Evolutionary conservation across 305 asterid genomes (phyloP), one percentile per base, ranked within the genome.

Genomic region (Fraxinus latifolia): DNA sequence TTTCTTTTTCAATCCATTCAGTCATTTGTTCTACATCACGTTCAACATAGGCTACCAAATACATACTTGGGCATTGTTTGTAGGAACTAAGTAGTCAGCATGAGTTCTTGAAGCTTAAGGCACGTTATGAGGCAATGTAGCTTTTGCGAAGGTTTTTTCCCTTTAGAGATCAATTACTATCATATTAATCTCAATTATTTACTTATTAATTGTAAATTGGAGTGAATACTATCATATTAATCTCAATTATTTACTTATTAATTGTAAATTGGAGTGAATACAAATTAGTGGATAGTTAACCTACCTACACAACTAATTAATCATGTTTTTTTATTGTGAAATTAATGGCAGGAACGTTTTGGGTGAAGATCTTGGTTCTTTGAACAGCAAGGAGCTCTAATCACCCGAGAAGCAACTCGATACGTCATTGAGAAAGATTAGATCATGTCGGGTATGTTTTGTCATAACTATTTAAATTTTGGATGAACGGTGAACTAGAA

Each of bases 1-100:
- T 7, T 1, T 37, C 2, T 37, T 37, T 14, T 37, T 37, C 2
- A 37, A 7, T 37, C 0, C 47, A 37, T 37, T 7, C 47, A 37
- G 0, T 37, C 14, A 37, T 37, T 1, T 37, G 47, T 37, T 37
- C 47, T 37, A 37, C 12, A 8, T 37, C 14, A 37, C 3, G 47
- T 37, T 37, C 47, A 37, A 37, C 47, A 37, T 0, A 37, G 47
- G 14, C 47, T 37, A 37, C 47, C 47, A 7, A 8, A 37, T 8
- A 37, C 8, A 37, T 37, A 37, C 47, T 37, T 37, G 47, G 47
- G 11, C 12, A 37, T 37, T 37, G 2, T 75, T 76, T 75, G 77
- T 37, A 96, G 99, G 98, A 96, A 84, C 83, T 96, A 87, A 96
- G 99, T 58, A 94, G 99, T 84, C 97, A 95, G 90, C 98, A 94